These are phyloP conservation scores for Clarireedia hainanense DNA, from an alignment of 2,329 filamentous ascomycete species.

Conservation along the genomic window DNA sequence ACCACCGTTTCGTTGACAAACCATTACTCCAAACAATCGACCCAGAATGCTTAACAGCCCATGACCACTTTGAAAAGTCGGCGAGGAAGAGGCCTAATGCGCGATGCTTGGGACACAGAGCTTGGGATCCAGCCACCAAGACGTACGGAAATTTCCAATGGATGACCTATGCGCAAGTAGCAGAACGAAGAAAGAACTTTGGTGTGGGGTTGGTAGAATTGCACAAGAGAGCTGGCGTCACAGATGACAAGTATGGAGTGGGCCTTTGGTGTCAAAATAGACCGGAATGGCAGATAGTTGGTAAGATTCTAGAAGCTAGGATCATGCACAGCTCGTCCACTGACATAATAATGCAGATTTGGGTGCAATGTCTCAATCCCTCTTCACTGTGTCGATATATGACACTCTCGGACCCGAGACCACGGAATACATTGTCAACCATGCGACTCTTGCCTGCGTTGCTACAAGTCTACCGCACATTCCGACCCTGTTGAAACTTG, in stretches of 20 bases:
- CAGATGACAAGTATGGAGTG: conserved; percentile 60
- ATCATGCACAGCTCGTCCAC: background rate
- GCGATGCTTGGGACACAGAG: conserved; percentile 71
- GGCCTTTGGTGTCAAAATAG: conserved; percentile 84
- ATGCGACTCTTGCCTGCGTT: conserved; percentile 68
- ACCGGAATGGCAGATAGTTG: conserved; percentile 80
- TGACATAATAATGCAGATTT: conserved; percentile 52
- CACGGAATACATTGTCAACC: conserved; percentile 93
- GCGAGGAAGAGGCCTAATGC: conserved; percentile 55
- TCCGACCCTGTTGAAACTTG: conserved; percentile 70
- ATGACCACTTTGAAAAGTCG: conserved; percentile 72
- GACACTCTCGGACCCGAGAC: conserved; percentile 89
- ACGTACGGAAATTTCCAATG: conserved; percentile 70
- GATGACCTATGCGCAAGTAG: conserved; percentile 75
- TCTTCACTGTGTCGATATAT: conserved; percentile 90
- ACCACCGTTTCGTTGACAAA: conserved; percentile 69
- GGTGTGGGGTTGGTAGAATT: conserved; percentile 80
- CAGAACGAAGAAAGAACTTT: conserved; percentile 71
- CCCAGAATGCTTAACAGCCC: conserved; percentile 60
- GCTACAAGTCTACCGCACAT: conserved; percentile 76
- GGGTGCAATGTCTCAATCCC: conserved; percentile 75
- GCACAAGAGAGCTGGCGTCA: conserved; percentile 64
- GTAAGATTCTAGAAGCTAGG: conserved; percentile 33
- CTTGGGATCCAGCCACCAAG: conserved; percentile 69
- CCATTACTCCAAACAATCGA: conserved; percentile 65